A percentile compares a stretch with the other conserved stretches of the same genome.
Evolutionary conservation across 371 early-diverging fungal genomes (phyloP).

Genomic region (Mortierella sp.): DNA sequence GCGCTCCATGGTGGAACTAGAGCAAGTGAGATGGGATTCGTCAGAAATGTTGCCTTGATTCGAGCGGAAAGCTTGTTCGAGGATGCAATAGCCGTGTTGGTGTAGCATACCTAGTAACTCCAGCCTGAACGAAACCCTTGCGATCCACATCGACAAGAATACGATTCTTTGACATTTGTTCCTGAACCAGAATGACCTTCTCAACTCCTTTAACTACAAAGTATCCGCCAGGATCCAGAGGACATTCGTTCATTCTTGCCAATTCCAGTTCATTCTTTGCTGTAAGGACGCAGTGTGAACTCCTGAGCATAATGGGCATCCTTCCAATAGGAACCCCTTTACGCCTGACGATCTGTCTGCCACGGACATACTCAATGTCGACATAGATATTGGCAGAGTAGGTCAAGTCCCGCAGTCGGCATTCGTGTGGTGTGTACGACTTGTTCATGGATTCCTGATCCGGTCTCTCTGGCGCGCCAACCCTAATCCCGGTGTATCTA

Average conservation of each 20-base stretch:
- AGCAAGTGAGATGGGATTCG: neutral
- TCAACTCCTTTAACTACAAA: constrained; percentile 99
- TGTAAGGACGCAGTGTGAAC: constrained; percentile 88
- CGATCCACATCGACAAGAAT: constrained; percentile 98
- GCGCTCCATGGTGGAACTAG: constrained; percentile 95
- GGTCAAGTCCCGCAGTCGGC: constrained; percentile 98
- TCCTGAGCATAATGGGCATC: constrained; percentile 99
- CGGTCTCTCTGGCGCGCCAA: constrained; percentile 87
- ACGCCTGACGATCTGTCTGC: constrained; percentile 87
- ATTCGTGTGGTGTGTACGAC: constrained; percentile 97
- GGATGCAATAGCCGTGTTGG: neutral
- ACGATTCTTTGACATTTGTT: constrained; percentile 99
- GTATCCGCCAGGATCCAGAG: constrained; percentile 99
- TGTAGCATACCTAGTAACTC: constrained; percentile 74
- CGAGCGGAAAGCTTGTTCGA: neutral
- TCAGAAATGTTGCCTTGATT: neutral
- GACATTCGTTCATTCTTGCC: constrained; percentile 95
- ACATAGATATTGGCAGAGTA: constrained; percentile 98
- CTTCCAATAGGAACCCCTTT: constrained; percentile 94
- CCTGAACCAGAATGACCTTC: constrained; percentile 99
- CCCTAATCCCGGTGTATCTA: constrained; percentile 91
- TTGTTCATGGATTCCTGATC: constrained; percentile 82
- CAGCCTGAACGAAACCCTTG: constrained; percentile 85
- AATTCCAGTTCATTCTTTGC: constrained; percentile 84
- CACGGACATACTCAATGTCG: constrained; percentile 97